Conservation (phyloP, 176 grass and related monocot species). For the Tillandsia fasciculata region DNA sequence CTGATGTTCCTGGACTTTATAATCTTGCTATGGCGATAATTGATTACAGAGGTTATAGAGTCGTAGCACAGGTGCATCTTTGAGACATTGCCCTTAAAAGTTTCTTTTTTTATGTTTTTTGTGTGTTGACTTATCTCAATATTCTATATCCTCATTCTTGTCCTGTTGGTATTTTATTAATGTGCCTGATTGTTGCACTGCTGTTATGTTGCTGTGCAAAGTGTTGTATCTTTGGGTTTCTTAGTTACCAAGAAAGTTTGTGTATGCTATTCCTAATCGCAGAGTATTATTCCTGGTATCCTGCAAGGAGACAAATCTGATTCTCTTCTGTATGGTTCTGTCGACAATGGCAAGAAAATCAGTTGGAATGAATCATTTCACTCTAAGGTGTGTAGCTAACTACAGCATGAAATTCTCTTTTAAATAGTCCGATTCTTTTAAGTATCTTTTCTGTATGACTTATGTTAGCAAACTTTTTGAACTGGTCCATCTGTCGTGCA, state of each 20-base stretch:
- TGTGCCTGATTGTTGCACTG: too few relatives aligned
- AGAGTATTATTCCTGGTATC: constrained; percentile 99
- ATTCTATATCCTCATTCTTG: neutral
- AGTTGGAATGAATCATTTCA: constrained; percentile 95
- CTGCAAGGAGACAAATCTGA: constrained; percentile 99
- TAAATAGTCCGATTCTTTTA: neutral
- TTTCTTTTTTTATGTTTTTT: neutral
- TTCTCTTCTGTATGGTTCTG: constrained; percentile 93
- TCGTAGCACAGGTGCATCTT: constrained; percentile 81
- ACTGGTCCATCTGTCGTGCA: too few relatives aligned
- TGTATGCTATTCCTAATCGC: constrained; percentile 15
- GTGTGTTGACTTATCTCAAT: neutral
- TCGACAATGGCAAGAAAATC: constrained; percentile 99
- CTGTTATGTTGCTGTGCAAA: too few relatives aligned
- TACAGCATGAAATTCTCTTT: neutral
- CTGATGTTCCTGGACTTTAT: constrained; percentile 84
- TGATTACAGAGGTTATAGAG: constrained; percentile 95
- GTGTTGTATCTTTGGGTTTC: neutral
- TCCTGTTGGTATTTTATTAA: neutral
- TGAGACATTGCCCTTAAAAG: neutral
- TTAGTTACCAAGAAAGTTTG: neutral
- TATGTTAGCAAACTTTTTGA: neutral
- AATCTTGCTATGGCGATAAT: constrained; percentile 99
- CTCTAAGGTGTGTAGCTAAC: constrained; percentile 50
- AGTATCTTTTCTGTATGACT: neutral